Conservation (phyloP, 2,329 filamentous ascomycete species). For the Aspergillus quadrilineatus region DNA sequence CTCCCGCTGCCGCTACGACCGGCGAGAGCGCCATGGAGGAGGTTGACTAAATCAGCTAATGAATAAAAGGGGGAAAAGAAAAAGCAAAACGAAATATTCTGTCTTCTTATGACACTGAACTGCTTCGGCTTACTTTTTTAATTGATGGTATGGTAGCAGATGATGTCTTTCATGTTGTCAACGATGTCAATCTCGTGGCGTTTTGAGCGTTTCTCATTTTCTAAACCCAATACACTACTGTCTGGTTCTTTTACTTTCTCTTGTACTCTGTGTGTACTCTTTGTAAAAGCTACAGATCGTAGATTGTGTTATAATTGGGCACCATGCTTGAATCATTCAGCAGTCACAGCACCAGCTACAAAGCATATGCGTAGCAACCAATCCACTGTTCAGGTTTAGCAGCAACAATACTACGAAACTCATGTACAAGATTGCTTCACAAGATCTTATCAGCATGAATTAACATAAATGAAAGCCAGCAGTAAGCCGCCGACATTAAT, state of each 20-base stretch:
- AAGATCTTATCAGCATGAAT: no score
- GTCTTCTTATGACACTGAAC: constrained; percentile 18
- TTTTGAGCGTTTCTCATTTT: constrained; percentile 26
- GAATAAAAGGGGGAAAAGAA: constrained; percentile 8
- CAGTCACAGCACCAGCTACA: no score
- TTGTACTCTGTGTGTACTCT: neutral
- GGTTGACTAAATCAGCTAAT: constrained; percentile 72
- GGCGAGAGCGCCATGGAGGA: constrained; percentile 99
- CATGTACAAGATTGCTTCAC: no score
- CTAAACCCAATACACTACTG: constrained; percentile 17
- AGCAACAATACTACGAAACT: no score
- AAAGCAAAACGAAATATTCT: constrained; percentile 19
- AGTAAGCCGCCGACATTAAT: no score
- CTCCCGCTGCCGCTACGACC: constrained; percentile 62
- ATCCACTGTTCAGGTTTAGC: no score
- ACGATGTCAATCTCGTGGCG: constrained; percentile 23
- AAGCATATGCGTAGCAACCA: no score
- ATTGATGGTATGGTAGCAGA: constrained; percentile 17
- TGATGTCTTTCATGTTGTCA: constrained; percentile 17
- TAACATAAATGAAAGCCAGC: no score
- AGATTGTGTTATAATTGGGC: no score
- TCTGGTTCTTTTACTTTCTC: constrained; percentile 11
- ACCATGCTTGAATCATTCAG: no score
- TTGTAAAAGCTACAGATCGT: no score
- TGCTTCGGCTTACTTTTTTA: constrained; percentile 21